Conservation (phyloP, 2,329 filamentous ascomycete genomes). For the Curvularia sp. region DNA sequence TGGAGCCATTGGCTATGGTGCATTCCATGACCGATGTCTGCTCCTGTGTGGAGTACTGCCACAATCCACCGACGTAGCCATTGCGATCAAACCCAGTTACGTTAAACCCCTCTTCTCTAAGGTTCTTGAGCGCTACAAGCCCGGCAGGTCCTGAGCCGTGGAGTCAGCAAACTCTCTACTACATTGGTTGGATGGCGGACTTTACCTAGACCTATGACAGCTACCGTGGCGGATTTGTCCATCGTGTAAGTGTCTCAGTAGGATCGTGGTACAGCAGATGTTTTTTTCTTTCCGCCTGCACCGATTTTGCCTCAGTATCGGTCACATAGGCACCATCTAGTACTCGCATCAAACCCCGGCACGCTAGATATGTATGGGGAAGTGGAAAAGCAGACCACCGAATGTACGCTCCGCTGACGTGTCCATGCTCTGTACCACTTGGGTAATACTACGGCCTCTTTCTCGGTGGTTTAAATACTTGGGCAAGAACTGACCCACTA, state of each 20-base stretch:
- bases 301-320: not conserved
- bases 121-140: constrained; percentile 28
- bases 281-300: too few species aligned
- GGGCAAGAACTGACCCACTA: not conserved
- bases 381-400: not conserved
- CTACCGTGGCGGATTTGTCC: constrained; percentile 8
- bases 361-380: not conserved
- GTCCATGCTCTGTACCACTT: not conserved
- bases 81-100: constrained; percentile 32
- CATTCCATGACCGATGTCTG: constrained; percentile 30
- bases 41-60: constrained; percentile 31
- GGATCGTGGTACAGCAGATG: not conserved
- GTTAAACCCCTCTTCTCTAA: constrained; percentile 31
- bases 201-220: constrained; percentile 25
- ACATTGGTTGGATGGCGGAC: not conserved
- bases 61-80: constrained; percentile 31
- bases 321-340: not conserved
- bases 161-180: not conserved
- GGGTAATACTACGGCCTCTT: not conserved
- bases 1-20: constrained; percentile 32
- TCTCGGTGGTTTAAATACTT: not conserved
- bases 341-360: not conserved
- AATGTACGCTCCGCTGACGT: not conserved
- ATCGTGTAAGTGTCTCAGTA: not conserved
- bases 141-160: constrained; percentile 19